Evolutionary conservation across 1,284 basidiomycete genomes (phyloP).

Genomic region (Gomphus sp.): DNA sequence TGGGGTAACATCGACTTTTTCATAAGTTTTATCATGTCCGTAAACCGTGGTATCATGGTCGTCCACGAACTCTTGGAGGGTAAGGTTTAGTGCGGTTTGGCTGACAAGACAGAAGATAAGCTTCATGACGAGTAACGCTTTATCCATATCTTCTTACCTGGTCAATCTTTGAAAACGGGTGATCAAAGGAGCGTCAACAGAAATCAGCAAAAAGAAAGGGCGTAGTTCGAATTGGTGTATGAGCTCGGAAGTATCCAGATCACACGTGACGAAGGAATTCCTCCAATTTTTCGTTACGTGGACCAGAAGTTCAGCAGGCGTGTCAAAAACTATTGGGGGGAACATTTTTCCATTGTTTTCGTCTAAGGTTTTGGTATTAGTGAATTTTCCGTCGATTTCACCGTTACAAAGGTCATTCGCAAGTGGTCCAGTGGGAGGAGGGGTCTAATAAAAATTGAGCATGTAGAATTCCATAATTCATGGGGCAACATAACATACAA

Average conservation of each 20-base stretch:
- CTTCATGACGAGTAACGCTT: not conserved
- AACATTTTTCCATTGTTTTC: not conserved
- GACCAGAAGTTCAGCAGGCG: constrained; percentile 45
- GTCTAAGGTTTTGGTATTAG: not conserved
- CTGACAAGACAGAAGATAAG: not conserved
- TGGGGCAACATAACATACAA: too few relatives aligned
- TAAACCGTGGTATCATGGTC: constrained; percentile 56
- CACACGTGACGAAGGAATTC: constrained; percentile 71
- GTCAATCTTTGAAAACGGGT: not conserved
- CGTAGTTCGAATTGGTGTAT: constrained; percentile 73
- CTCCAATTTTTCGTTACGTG: constrained; percentile 82
- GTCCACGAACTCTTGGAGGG: constrained; percentile 59
- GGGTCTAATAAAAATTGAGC: too few relatives aligned
- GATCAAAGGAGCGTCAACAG: constrained; percentile 81
- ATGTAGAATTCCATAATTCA: too few relatives aligned
- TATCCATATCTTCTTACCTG: not conserved
- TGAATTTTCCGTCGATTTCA: not conserved
- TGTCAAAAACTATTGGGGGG: not conserved
- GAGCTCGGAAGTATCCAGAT: constrained; percentile 51
- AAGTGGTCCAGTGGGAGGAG: not conserved
- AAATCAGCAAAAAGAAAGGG: constrained; percentile 85
- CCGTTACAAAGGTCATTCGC: not conserved
- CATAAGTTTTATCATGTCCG: constrained; percentile 23
- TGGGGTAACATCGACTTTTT: constrained; percentile 10
- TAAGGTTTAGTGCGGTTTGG: constrained; percentile 22